Percentiles rank a stretch among this genome's conserved stretches.
These are phyloP conservation scores for Blastomyces parvus DNA, from an alignment of 2,329 filamentous ascomycete species.

Conservation along the genomic window DNA sequence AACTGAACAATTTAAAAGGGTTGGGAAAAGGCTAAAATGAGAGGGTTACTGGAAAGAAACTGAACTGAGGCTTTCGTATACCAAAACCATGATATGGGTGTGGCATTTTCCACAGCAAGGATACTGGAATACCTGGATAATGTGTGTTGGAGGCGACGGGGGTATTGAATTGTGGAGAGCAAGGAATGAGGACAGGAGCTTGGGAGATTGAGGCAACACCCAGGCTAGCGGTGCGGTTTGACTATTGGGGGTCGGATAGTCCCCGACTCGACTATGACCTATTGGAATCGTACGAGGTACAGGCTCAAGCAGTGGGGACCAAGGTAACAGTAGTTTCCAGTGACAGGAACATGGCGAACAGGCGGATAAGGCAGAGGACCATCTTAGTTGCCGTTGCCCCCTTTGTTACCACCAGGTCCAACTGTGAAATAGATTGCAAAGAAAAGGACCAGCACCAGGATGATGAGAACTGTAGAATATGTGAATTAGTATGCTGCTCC, in stretches of 20 bases:
- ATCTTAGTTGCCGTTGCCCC: neutral
- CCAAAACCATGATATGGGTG: constrained; percentile 15
- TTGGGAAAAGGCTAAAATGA: neutral
- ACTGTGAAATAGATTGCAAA: constrained; percentile 32
- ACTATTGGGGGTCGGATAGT: neutral
- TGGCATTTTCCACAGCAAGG: neutral
- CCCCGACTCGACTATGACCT: neutral
- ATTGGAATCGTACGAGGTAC: neutral
- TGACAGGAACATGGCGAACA: neutral
- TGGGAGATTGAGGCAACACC: neutral
- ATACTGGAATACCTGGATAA: constrained; percentile 12
- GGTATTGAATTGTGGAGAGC: neutral
- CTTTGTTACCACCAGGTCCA: constrained; percentile 17
- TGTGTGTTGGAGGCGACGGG: neutral
- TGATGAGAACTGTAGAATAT: constrained; percentile 41
- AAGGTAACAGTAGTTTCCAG: neutral
- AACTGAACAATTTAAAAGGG: constrained; percentile 9
- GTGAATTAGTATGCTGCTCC: neutral
- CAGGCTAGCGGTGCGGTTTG: neutral
- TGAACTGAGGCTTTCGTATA: constrained; percentile 14
- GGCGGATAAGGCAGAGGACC: neutral
- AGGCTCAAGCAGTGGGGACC: neutral
- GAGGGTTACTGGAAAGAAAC: neutral
- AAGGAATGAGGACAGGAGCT: neutral
- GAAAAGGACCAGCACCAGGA: constrained; percentile 42